Conservation (phyloP, 2,329 filamentous ascomycete species). For the Xylariaceae sp. region DNA sequence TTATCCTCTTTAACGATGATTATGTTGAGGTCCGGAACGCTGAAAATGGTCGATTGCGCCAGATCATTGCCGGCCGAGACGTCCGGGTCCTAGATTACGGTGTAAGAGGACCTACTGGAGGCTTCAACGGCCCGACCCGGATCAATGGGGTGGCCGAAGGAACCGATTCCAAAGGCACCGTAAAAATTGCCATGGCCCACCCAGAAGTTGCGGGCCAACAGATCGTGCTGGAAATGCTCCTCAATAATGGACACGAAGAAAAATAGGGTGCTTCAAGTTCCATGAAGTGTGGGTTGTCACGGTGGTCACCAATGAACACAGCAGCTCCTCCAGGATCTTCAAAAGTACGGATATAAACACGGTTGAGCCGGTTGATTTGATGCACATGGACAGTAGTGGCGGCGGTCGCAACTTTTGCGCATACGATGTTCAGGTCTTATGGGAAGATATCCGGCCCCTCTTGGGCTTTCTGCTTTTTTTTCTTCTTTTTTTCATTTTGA, state of each 20-base stretch:
- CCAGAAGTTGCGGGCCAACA: constrained; percentile 79
- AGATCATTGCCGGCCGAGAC: constrained; percentile 89
- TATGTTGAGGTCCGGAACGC: constrained; percentile 97
- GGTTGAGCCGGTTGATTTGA: not conserved
- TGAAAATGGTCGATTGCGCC: constrained; percentile 85
- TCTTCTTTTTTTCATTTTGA: constrained; percentile 1
- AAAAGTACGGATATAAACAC: not conserved
- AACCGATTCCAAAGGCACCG: constrained; percentile 60
- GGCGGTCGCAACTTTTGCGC: not conserved
- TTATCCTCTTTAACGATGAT: constrained; percentile 89
- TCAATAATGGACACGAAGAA: constrained; percentile 77
- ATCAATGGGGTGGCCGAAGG: constrained; percentile 34
- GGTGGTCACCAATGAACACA: not conserved
- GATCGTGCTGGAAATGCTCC: constrained; percentile 83
- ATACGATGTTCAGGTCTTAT: constrained; percentile 4
- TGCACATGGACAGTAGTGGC: constrained; percentile 1
- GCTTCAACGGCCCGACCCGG: constrained; percentile 36
- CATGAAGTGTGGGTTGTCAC: constrained; percentile 5
- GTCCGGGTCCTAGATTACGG: constrained; percentile 89
- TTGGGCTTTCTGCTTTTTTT: constrained; percentile 7
- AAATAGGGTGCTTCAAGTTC: constrained; percentile 30
- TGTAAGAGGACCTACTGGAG: constrained; percentile 55
- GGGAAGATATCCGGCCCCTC: constrained; percentile 14
- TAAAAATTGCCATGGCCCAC: constrained; percentile 95
- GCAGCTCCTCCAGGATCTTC: not conserved